These are phyloP conservation scores for Vickermania spadyakhi DNA, from an alignment of 208 protist genomes.

Conservation along the genomic window DNA sequence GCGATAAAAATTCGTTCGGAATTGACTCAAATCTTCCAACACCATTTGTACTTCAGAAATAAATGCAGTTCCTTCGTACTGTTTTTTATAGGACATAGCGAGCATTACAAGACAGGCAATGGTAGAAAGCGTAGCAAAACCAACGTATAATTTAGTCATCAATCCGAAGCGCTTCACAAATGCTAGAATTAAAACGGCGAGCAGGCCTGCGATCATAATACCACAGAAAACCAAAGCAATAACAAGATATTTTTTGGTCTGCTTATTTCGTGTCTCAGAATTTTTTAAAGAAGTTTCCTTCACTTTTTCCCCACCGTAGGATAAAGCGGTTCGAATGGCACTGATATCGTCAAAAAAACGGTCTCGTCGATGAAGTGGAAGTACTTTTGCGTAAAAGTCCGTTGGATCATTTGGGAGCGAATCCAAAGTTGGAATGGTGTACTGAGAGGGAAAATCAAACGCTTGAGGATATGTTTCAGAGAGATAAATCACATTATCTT, in stretches of 20 bases:
- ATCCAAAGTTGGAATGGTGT: slow-evolving; percentile 1
- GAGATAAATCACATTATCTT: slow-evolving; percentile 1
- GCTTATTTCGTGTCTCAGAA: not conserved
- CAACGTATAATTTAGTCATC: not conserved
- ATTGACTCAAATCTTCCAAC: not conserved
- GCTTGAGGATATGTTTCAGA: slow-evolving; percentile 4
- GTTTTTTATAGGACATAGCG: not conserved
- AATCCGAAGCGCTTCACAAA: not conserved
- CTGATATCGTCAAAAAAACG: slow-evolving; percentile 7
- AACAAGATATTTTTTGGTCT: not conserved
- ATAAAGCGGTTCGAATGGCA: slow-evolving; percentile 1
- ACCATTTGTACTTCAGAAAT: not conserved
- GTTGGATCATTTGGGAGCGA: not conserved
- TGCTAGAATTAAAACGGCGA: not conserved
- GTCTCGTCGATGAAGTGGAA: slow-evolving; percentile 5
- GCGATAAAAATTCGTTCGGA: not conserved
- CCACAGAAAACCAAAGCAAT: not conserved
- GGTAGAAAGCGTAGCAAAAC: not conserved
- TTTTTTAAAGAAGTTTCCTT: not conserved
- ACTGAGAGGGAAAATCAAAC: slow-evolving; percentile 4
- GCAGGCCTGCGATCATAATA: not conserved
- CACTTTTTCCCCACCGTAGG: not conserved
- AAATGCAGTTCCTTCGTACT: not conserved
- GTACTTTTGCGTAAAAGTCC: slow-evolving; percentile 1
- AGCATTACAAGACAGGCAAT: not conserved